phyloP scores from a whole-genome alignment of 768 basidiomycete genomes.

The Leccinellum rugosiceps region DNA sequence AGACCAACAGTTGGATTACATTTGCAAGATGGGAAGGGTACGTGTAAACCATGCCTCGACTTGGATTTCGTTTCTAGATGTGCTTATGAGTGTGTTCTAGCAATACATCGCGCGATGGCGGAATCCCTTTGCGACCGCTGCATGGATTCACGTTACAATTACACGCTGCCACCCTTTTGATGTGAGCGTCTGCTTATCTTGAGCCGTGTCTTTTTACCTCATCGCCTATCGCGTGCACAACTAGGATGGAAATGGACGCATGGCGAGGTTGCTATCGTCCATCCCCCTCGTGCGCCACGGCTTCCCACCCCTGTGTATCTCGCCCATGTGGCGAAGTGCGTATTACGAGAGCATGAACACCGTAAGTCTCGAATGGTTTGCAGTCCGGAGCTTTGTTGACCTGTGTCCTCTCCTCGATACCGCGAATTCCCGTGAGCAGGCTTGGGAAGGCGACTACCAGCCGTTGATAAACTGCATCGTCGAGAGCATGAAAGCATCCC shows the following conservation, averaged over 20 bases:
- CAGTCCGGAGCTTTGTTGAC: background rate
- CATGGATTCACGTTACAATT: constrained; percentile 34
- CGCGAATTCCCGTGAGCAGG: constrained; percentile 9
- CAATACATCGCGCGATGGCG: constrained; percentile 38
- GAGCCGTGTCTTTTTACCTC: background rate
- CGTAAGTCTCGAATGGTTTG: constrained; percentile 13
- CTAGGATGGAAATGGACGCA: constrained; percentile 36
- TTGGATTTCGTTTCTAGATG: background rate
- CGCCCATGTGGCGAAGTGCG: constrained; percentile 17
- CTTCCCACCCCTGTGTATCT: constrained; percentile 31
- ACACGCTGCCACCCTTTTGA: constrained; percentile 36
- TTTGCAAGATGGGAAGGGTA: constrained; percentile 34
- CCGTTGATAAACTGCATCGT: constrained; percentile 32
- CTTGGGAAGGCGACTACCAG: constrained; percentile 34
- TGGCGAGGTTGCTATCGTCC: constrained; percentile 33
- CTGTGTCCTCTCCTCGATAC: background rate
- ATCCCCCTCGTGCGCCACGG: constrained; percentile 34
- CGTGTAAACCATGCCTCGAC: background rate
- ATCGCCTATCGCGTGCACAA: background rate
- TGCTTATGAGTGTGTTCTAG: constrained; percentile 8
- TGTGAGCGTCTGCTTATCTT: constrained; percentile 13
- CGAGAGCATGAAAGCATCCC: constrained; percentile 21
- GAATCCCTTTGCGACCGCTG: constrained; percentile 36
- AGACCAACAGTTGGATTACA: constrained; percentile 33
- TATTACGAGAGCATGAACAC: constrained; percentile 35